Evolutionary conservation across 2,329 filamentous ascomycete species (phyloP).

Genomic region (Epichloe baconii): DNA sequence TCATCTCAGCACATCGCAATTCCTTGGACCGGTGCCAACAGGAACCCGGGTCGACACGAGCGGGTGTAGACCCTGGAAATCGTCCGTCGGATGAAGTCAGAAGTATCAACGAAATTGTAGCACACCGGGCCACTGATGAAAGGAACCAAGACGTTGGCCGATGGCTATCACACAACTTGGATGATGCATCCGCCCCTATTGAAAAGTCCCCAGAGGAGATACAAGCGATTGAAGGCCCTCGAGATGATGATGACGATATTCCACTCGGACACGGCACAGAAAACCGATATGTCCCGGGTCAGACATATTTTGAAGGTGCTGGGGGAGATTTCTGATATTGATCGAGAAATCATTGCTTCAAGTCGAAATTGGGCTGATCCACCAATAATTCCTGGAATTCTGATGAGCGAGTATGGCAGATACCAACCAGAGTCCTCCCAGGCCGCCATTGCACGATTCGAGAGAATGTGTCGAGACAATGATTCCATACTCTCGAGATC

Average conservation of each 20-base stretch:
- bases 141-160: constrained; percentile 36
- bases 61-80: constrained; percentile 33
- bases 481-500: constrained; percentile 47
- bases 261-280: constrained; percentile 33
- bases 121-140: constrained; percentile 27
- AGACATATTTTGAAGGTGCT: constrained; percentile 33
- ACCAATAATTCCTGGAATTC: constrained; percentile 34
- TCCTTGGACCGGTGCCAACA: constrained; percentile 28
- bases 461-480: constrained; percentile 39
- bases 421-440: constrained; percentile 38
- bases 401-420: constrained; percentile 14
- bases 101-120: constrained; percentile 36
- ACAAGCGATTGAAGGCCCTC: constrained; percentile 9
- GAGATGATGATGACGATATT: constrained; percentile 27
- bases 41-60: constrained; percentile 25
- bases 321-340: constrained; percentile 33
- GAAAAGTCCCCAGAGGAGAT: constrained; percentile 16
- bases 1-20: constrained; percentile 21
- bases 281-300: constrained; percentile 35
- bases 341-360: constrained; percentile 36
- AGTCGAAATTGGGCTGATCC: constrained; percentile 36
- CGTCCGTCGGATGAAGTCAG: constrained; percentile 30
- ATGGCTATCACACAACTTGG: constrained; percentile 31
- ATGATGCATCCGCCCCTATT: constrained; percentile 14
- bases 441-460: constrained; percentile 39